Conservation (phyloP, 805 yeast species). For the Starmera quercuum region DNA sequence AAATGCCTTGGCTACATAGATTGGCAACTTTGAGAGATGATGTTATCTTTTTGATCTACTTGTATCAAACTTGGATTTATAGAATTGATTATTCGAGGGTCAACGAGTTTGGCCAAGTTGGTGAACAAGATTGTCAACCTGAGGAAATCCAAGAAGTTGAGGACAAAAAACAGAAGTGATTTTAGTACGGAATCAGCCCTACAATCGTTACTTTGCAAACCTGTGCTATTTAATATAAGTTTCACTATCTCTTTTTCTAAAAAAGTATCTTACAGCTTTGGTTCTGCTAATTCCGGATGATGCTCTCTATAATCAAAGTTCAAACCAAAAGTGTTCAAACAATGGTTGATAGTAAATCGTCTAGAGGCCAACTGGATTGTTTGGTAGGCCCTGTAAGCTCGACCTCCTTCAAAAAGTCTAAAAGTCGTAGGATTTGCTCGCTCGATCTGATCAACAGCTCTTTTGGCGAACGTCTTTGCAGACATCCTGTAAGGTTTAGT, state of each 20-base stretch:
- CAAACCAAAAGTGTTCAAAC: slow-evolving; percentile 12
- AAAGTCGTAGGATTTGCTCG: slow-evolving; percentile 9
- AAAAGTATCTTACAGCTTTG: no score
- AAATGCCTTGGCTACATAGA: slow-evolving; percentile 34
- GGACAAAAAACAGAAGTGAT: slow-evolving; percentile 4
- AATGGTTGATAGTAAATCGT: slow-evolving; percentile 6
- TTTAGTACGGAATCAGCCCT: no score
- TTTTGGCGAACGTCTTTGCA: slow-evolving; percentile 31
- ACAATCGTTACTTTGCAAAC: no score
- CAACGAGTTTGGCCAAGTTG: slow-evolving; percentile 31
- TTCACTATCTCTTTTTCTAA: no score
- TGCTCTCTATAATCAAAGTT: slow-evolving; percentile 17
- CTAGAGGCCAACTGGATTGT: slow-evolving; percentile 4
- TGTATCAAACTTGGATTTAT: slow-evolving; percentile 33
- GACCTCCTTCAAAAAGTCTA: slow-evolving; percentile 15
- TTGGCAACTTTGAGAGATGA: slow-evolving; percentile 34
- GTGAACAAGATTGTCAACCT: slow-evolving; percentile 17
- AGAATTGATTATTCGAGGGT: slow-evolving; percentile 30
- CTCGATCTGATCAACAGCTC: slow-evolving; percentile 28
- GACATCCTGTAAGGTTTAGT: slow-evolving; percentile 14
- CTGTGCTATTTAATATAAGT: no score
- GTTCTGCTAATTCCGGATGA: no score
- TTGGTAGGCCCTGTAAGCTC: slow-evolving; percentile 6
- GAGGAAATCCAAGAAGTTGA: slow-evolving; percentile 15
- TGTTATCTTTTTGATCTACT: slow-evolving; percentile 30